Conservation (phyloP, 345 rosid genomes). For the Viola odorata region DNA sequence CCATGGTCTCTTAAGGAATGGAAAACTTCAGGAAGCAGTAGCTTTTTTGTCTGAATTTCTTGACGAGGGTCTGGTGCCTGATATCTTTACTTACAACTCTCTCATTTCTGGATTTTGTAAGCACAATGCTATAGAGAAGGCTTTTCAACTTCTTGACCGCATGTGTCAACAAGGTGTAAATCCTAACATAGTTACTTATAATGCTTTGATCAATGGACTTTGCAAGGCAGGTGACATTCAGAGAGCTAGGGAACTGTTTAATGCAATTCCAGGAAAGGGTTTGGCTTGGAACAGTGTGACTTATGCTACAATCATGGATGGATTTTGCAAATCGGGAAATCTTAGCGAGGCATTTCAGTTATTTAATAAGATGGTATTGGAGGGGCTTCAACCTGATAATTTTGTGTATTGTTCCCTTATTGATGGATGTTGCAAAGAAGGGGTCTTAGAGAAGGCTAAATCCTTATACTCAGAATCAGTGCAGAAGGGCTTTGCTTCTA, state of each 20-base stretch:
- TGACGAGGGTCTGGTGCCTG: constrained; percentile 50
- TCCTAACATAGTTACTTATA: constrained; percentile 60
- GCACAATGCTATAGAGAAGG: constrained; percentile 40
- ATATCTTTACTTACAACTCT: constrained; percentile 54
- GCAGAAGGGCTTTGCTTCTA: constrained; percentile 44
- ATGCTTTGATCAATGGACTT: constrained; percentile 56
- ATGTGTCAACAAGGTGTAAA: constrained; percentile 49
- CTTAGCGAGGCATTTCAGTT: constrained; percentile 52
- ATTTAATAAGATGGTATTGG: constrained; percentile 50
- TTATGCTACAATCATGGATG: constrained; percentile 63
- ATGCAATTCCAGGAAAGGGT: constrained; percentile 54
- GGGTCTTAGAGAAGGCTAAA: constrained; percentile 48
- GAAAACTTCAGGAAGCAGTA: constrained; percentile 56
- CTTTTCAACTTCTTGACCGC: constrained; percentile 39
- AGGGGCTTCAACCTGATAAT: constrained; percentile 55
- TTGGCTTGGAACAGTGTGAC: constrained; percentile 47
- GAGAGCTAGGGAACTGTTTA: constrained; percentile 52
- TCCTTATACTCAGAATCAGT: constrained; percentile 44
- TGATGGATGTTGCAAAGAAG: constrained; percentile 64
- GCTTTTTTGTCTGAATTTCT: constrained; percentile 49
- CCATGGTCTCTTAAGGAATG: constrained; percentile 57
- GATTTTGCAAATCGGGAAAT: constrained; percentile 64
- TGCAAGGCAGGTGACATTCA: constrained; percentile 49
- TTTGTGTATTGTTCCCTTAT: constrained; percentile 57
- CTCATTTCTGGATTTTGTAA: constrained; percentile 61